Evolutionary conservation across 1,139 yeast genomes (phyloP).

Genomic region (Pichia sp.): DNA sequence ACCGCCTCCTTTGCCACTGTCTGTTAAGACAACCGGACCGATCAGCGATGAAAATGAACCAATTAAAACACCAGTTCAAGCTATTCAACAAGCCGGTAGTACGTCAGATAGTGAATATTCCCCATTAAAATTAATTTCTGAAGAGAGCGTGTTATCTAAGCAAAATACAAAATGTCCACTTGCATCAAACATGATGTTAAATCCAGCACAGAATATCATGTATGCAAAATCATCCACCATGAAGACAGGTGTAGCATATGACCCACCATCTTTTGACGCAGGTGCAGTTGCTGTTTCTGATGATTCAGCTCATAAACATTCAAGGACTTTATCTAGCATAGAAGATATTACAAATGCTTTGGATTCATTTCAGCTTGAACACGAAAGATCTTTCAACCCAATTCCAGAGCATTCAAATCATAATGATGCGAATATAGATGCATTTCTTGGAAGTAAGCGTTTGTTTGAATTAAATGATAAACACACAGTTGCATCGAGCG

Average conservation of each 20-base stretch:
- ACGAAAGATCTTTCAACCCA: conserved; percentile 8
- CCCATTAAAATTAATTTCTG: conserved; percentile 7
- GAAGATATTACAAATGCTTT: conserved; percentile 18
- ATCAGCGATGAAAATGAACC: not conserved
- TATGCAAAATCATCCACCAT: not conserved
- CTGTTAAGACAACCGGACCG: not conserved
- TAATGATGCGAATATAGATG: not conserved
- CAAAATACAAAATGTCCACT: not conserved
- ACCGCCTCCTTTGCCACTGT: conserved; percentile 15
- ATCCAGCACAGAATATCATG: conserved; percentile 1
- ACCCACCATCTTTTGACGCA: conserved; percentile 2
- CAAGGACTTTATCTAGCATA: conserved; percentile 18
- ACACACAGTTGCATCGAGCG: not conserved
- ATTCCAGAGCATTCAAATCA: not conserved
- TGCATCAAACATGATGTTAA: not conserved
- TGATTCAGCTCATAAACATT: conserved; percentile 10
- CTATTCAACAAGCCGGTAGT: not conserved
- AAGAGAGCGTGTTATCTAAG: not conserved
- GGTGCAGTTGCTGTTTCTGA: too few species aligned
- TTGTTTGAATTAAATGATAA: not conserved
- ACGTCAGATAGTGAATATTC: conserved; percentile 14
- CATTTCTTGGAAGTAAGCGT: not conserved
- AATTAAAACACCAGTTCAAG: not conserved
- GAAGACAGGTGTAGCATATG: conserved; percentile 1
- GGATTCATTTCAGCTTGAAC: conserved; percentile 13